These are phyloP conservation scores for Penicillium ochrochloron DNA, from an alignment of 495 filamentous ascomycete species.

Conservation along the genomic window DNA sequence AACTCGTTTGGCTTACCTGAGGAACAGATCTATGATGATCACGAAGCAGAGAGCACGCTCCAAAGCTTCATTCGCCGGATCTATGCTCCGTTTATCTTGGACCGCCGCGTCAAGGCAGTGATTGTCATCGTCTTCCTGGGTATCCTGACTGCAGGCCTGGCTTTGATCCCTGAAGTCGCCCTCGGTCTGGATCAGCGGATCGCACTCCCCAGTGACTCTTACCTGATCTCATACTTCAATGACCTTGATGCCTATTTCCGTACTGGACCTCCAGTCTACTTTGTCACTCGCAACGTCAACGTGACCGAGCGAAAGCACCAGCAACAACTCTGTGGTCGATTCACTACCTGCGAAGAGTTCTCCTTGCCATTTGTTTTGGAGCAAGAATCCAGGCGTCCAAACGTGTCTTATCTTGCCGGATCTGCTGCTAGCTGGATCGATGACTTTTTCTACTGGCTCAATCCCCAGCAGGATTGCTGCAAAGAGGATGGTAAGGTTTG, in stretches of 20 bases:
- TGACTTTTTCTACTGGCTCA: conserved; percentile 94
- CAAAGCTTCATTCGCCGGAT: conserved; percentile 84
- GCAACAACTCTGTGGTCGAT: conserved; percentile 86
- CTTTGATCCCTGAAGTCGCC: conserved; percentile 79
- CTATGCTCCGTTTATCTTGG: conserved; percentile 83
- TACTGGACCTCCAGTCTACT: conserved; percentile 92
- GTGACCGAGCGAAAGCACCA: conserved; percentile 74
- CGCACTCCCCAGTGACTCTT: conserved; percentile 89
- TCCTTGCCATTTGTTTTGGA: conserved; percentile 89
- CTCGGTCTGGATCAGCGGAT: conserved; percentile 94
- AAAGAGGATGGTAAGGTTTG: conserved; percentile 68
- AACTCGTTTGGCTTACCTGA: conserved; percentile 55
- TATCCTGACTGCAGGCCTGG: conserved; percentile 81
- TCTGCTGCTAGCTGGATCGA: conserved; percentile 95
- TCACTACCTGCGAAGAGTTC: conserved; percentile 80
- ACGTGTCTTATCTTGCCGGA: conserved; percentile 92
- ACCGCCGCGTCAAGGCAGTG: conserved; percentile 73
- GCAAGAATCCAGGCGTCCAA: conserved; percentile 85
- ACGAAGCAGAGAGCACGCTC: conserved; percentile 67
- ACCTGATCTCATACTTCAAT: conserved; percentile 92
- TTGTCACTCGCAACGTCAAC: conserved; percentile 83
- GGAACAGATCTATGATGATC: conserved; percentile 65
- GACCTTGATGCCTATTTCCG: conserved; percentile 93
- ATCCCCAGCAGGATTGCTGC: conserved; percentile 87
- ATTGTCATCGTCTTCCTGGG: conserved; percentile 83